Conservation (phyloP, 805 yeast genomes). For the Lipomyces spencermartinsiae region DNA sequence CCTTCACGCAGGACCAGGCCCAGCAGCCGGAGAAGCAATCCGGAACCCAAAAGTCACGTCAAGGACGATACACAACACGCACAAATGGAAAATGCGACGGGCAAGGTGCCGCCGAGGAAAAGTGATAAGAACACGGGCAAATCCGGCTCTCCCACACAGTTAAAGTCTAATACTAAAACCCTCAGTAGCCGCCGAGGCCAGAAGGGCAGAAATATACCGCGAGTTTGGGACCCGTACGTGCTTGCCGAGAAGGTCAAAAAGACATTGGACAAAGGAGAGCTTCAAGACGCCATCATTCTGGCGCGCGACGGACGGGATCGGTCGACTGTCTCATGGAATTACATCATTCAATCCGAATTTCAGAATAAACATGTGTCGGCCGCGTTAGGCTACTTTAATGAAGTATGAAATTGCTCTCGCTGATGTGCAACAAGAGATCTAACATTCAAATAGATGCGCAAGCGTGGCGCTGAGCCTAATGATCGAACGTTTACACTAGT, state of each 20-base stretch:
- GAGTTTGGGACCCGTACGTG: slow-evolving; percentile 41
- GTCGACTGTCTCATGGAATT: slow-evolving; percentile 33
- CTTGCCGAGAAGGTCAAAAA: slow-evolving; percentile 10
- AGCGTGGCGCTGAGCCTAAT: slow-evolving; percentile 25
- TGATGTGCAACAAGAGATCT: not conserved
- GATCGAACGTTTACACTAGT: slow-evolving; percentile 24
- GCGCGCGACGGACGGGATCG: slow-evolving; percentile 21
- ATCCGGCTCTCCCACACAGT: slow-evolving; percentile 38
- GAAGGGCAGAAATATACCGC: slow-evolving; percentile 52
- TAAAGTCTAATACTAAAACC: slow-evolving; percentile 66
- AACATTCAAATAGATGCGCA: slow-evolving; percentile 22
- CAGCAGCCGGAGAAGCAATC: not conserved
- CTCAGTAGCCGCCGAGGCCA: slow-evolving; percentile 47
- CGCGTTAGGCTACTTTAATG: slow-evolving; percentile 21
- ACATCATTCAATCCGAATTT: slow-evolving; percentile 19
- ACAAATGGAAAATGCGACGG: not conserved
- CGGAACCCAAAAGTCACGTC: not conserved
- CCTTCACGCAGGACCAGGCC: not conserved
- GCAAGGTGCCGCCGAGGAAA: not conserved
- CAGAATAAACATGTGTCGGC: slow-evolving; percentile 9
- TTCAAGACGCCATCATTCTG: slow-evolving; percentile 13
- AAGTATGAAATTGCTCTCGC: slow-evolving; percentile 11
- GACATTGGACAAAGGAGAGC: not conserved
- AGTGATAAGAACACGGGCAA: not conserved
- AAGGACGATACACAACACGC: not conserved